Base-by-base conservation (phyloP, 2,329 filamentous ascomycete species). In the Nothophoma quercina region DNA sequence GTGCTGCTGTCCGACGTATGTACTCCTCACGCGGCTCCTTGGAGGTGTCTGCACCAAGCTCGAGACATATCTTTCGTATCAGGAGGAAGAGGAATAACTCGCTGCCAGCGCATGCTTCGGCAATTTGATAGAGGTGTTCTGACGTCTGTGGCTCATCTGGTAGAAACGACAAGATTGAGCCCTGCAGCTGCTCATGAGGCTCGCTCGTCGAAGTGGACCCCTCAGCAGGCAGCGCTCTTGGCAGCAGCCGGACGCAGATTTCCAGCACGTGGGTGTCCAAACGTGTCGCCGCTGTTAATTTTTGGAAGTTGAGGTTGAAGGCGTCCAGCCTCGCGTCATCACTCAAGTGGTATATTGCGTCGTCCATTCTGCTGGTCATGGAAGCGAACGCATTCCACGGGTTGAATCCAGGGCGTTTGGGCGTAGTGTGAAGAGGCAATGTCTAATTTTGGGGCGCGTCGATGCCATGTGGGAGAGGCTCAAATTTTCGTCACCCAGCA, bases 41-140 rank as follows among this genome's bases (percentile, higher is more conserved):
- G n/a, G n/a, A n/a, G n/a, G n/a, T n/a, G n/a, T n/a, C n/a, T n/a
- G n/a, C n/a, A n/a, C n/a, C n/a, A n/a, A n/a, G n/a, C n/a, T n/a
- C n/a, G n/a, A n/a, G n/a, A n/a, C n/a, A n/a, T n/a, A n/a, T n/a
- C n/a, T n/a, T n/a, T n/a, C n/a, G n/a, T 7, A 54, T 32, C 4
- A 55, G 42, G 41, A 68, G 60, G 6, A 64, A 39, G 1, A 33
- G 25, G 21, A 67, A 55, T 2, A 57, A 39, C 2, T 48, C 40
- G 49, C 67, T 59, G 32, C 46, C 56, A 3, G 64, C 45, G 34
- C 65, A 65, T 15, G 67, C 55, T 25, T 69, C 63, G 18, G 65
- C 62, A 9, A 73, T 53, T 21, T 42, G 43, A 41, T 67, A 72
- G 8, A 69, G 56, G 7, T 51, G 50, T 10, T 66, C 52, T 4